These are phyloP conservation scores for Naganishia sp. DNA, from an alignment of 1,284 basidiomycete species.

Conservation along the genomic window DNA sequence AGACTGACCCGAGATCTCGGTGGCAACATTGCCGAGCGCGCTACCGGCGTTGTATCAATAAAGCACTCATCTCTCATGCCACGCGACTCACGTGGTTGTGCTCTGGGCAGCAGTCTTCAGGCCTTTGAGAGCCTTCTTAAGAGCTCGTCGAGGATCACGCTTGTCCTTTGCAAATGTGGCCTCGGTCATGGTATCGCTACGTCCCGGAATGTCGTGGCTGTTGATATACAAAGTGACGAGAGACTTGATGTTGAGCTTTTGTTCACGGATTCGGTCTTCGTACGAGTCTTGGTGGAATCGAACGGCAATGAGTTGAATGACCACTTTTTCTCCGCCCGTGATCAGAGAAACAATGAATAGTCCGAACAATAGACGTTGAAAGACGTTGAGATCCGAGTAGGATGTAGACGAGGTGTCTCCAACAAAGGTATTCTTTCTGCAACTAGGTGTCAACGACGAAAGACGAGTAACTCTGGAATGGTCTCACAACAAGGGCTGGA, in stretches of 20 bases:
- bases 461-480: too few relatives aligned
- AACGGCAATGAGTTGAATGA: constrained; percentile 78
- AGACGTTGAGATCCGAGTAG: constrained; percentile 39
- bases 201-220: constrained; percentile 69
- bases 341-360: constrained; percentile 71
- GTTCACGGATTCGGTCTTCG: constrained; percentile 80
- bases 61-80: background rate
- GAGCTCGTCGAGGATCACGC: constrained; percentile 63
- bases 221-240: constrained; percentile 77
- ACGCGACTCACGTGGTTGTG: constrained; percentile 63
- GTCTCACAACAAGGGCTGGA: constrained; percentile 63
- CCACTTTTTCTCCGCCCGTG: constrained; percentile 77
- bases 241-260: constrained; percentile 75
- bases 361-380: constrained; percentile 65
- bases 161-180: constrained; percentile 51
- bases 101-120: constrained; percentile 72
- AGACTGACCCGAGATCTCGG: constrained; percentile 61
- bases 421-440: constrained; percentile 41
- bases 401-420: constrained; percentile 40
- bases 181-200: constrained; percentile 65
- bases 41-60: constrained; percentile 29
- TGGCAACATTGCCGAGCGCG: constrained; percentile 68
- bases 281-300: constrained; percentile 84
- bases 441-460: background rate
- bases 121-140: constrained; percentile 72